Base-by-base conservation (phyloP, 2,329 filamentous ascomycete genomes). In the Parastagonospora nodorum region DNA sequence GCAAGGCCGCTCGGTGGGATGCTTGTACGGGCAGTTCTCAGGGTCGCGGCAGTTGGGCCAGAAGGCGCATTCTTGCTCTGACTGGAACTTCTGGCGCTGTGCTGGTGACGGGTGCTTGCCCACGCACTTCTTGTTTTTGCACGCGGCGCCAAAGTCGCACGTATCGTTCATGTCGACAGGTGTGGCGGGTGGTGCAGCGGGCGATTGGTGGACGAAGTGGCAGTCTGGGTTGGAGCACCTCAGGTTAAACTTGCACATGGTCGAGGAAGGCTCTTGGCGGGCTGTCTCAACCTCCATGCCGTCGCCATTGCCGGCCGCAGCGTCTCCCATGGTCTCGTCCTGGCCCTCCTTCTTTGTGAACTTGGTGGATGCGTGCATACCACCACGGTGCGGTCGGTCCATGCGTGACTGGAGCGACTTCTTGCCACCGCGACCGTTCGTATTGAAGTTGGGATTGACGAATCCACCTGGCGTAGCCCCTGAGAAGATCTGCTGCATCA, bases 51-150 rank as follows among this genome's bases (percentile, higher is more conserved):
- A 96, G 76, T 95, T 90, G 51, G 92, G 91, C 74, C 85, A 96
- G 80, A 92, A 96, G 69, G 88, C 90, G 84, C 92, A 96, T 67
- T 95, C 88, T 72, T 89, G 86, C 72, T 94, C 89, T 51, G 86
- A 83, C 75, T 96, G 89, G 71, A 93, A 90, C 24, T 87, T 86
- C 44, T 84, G 78, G 71, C 86, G 90, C 62, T 89, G 84, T 5
- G 93, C 92, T 1, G 94, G 94, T 6, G 92, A 97, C 2, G 94
- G 94, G 74, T 99, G 94, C 51, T 91, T 89, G 28, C 84, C 92
- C 8, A 89, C 89, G 69, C 94, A 99, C 77, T 97, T 97, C 66
- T 85, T 83, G 80, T 97, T 99, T 77, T 94, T 96, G 84, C 94
- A 99, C 8, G 92, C 92, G 2, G 86, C 91, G 15, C 92, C 93